These are phyloP conservation scores for Linderniella brevidens DNA, from an alignment of 257 asterid species.

Conservation along the genomic window DNA sequence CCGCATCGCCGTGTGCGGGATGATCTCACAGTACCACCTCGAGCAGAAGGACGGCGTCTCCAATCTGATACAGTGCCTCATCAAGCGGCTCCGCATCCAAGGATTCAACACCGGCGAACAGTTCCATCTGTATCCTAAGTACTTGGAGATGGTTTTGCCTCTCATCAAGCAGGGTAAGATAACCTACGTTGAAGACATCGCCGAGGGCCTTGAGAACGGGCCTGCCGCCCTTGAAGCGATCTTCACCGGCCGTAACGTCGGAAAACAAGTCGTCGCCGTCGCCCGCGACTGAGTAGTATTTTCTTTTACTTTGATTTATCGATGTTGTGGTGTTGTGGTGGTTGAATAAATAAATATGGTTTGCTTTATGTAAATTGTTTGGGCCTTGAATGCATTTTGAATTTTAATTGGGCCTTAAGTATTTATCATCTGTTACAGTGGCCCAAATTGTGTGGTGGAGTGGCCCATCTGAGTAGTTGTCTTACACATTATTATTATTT, in stretches of 20 bases:
- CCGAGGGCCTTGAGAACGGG: slow-evolving; percentile 1
- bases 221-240: background rate
- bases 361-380: too few species aligned
- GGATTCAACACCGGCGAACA: background rate
- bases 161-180: slow-evolving; percentile 2
- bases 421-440: too few species aligned
- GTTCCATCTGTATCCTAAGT: background rate
- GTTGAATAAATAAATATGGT: too few species aligned
- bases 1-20: slow-evolving; percentile 5
- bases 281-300: background rate
- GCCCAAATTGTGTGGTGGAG: too few species aligned
- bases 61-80: background rate
- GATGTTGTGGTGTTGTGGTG: background rate
- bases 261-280: slow-evolving; percentile 4
- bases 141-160: background rate
- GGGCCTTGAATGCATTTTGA: too few species aligned
- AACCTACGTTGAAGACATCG: slow-evolving; percentile 4
- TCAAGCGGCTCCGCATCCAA: slow-evolving; percentile 1
- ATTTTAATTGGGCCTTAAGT: too few species aligned
- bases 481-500: too few species aligned
- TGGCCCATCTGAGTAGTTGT: too few species aligned
- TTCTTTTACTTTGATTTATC: background rate
- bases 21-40: slow-evolving; percentile 6
- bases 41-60: background rate
- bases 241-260: slow-evolving; percentile 4